These are phyloP conservation scores for Cyclotella atomus DNA, from an alignment of 108 stramenopile species.

Conservation along the genomic window DNA sequence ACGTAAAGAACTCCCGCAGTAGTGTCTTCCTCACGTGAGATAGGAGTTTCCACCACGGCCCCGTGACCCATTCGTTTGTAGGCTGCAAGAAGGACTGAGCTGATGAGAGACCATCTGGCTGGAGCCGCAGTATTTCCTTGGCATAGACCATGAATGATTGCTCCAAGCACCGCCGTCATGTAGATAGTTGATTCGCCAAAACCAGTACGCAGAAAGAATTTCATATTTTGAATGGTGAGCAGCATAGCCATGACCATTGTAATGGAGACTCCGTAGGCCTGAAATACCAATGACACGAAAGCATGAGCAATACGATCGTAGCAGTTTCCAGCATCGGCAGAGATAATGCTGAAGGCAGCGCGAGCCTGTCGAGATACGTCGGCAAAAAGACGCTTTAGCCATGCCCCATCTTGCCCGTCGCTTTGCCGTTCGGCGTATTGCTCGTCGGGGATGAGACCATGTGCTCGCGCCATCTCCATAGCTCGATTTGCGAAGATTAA, in stretches of 20 bases:
- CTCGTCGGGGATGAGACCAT: conserved; percentile 10
- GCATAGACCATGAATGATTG: conserved; percentile 10
- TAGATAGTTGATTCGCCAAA: conserved; percentile 1
- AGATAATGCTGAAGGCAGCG: not conserved
- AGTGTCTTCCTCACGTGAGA: not conserved
- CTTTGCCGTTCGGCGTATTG: not conserved
- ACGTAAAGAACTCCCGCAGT: conserved; percentile 4
- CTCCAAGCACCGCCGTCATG: not conserved
- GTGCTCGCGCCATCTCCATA: not conserved
- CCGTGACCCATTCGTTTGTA: not conserved
- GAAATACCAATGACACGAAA: conserved; percentile 3
- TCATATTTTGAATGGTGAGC: conserved; percentile 1
- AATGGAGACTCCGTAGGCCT: not conserved
- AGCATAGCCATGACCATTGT: conserved; percentile 4
- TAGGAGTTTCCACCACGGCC: not conserved
- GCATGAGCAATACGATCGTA: conserved; percentile 7
- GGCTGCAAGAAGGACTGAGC: not conserved
- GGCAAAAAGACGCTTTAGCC: not conserved
- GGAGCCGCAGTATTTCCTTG: conserved; percentile 15
- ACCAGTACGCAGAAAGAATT: conserved; percentile 9
- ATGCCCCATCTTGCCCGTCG: conserved; percentile 7
- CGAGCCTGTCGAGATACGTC: not conserved
- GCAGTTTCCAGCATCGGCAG: not conserved
- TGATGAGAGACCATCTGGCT: conserved; percentile 3
- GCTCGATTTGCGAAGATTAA: not conserved